Evolutionary conservation across 345 rosid genomes (phyloP).

Genomic region (Linum usitatissimum): DNA sequence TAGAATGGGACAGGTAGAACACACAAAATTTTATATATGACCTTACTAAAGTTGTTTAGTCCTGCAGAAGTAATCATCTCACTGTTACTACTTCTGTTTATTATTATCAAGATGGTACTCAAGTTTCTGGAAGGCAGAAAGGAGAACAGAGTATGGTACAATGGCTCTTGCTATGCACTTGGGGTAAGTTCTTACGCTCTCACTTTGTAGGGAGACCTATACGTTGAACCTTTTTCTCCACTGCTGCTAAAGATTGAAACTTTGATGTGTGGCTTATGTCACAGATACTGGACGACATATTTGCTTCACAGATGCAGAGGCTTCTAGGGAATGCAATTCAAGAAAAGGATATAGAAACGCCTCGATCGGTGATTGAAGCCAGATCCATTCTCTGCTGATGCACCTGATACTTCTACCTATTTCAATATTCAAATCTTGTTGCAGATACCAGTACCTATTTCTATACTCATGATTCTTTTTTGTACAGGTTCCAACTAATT

Average conservation of each 20-base stretch:
- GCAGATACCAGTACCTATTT: too few species aligned
- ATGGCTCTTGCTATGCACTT: slow-evolving; percentile 82
- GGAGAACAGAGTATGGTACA: slow-evolving; percentile 83
- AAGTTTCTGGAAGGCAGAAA: slow-evolving; percentile 95
- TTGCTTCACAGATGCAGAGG: slow-evolving; percentile 93
- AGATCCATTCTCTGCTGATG: slow-evolving; percentile 84
- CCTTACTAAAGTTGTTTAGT: not conserved
- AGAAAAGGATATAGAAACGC: slow-evolving; percentile 83
- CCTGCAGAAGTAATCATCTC: not conserved
- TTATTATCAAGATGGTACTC: slow-evolving; percentile 42
- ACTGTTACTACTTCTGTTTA: not conserved
- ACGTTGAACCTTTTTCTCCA: not conserved
- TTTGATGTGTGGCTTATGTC: not conserved
- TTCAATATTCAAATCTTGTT: slow-evolving; percentile 26
- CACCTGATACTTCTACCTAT: slow-evolving; percentile 50
- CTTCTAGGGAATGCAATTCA: slow-evolving; percentile 74
- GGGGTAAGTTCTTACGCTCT: slow-evolving; percentile 46
- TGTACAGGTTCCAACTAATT: too few species aligned
- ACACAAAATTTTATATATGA: not conserved
- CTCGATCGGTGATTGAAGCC: slow-evolving; percentile 87
- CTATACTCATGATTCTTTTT: too few species aligned
- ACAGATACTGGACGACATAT: slow-evolving; percentile 81
- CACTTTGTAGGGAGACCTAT: not conserved
- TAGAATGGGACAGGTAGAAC: slow-evolving; percentile 75
- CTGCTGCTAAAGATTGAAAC: not conserved